phyloP scores from a whole-genome alignment of 192 early-diverging fungal species.

The Phycomyces nitens region DNA sequence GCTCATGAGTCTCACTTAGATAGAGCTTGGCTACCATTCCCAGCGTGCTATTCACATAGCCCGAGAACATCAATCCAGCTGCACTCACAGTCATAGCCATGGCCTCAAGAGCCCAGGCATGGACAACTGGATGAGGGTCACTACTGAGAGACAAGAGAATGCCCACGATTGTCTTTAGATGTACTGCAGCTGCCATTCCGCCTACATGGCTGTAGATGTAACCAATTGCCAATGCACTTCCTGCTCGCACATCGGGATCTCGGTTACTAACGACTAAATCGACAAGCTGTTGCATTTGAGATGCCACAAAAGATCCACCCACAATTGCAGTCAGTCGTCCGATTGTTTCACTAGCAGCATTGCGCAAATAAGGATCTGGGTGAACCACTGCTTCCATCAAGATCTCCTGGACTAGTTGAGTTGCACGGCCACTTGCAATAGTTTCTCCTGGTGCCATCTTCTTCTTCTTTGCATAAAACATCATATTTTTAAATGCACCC shows the following conservation, averaged over 20 bases:
- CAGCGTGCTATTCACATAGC: slow-evolving; percentile 84
- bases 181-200: slow-evolving; percentile 76
- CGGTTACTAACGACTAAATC: slow-evolving; percentile 87
- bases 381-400: slow-evolving; percentile 65
- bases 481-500: slow-evolving; percentile 60
- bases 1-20: slow-evolving; percentile 85
- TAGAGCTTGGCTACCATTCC: slow-evolving; percentile 85
- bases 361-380: slow-evolving; percentile 66
- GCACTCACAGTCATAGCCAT: slow-evolving; percentile 83
- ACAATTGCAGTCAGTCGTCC: slow-evolving; percentile 74
- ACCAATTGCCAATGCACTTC: slow-evolving; percentile 87
- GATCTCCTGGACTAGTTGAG: slow-evolving; percentile 26
- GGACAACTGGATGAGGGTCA: slow-evolving; percentile 91
- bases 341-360: slow-evolving; percentile 75
- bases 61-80: slow-evolving; percentile 88
- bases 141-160: slow-evolving; percentile 86
- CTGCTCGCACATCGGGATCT: slow-evolving; percentile 91
- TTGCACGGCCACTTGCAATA: slow-evolving; percentile 11
- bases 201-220: slow-evolving; percentile 86
- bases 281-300: slow-evolving; percentile 71
- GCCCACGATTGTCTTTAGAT: slow-evolving; percentile 85
- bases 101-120: slow-evolving; percentile 87
- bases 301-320: slow-evolving; percentile 62
- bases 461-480: slow-evolving; percentile 14
- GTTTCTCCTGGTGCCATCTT: neutral